Conservation (phyloP, 495 filamentous ascomycete genomes). For the Penicillium robsamsonii region DNA sequence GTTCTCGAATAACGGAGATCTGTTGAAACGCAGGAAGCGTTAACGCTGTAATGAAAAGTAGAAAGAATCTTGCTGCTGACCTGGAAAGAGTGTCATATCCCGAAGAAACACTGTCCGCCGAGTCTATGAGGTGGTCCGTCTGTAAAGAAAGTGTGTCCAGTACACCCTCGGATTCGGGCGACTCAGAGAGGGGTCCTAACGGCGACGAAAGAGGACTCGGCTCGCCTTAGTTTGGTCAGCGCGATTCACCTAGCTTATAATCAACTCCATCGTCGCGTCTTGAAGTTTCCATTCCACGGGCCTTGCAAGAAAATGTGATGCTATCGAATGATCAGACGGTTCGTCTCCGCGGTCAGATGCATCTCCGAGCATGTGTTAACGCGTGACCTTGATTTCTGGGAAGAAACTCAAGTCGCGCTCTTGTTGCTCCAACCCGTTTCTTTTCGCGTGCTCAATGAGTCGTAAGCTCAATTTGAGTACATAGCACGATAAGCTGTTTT, state of each 20-base stretch:
- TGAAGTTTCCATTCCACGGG: slow-evolving; percentile 7
- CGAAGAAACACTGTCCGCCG: slow-evolving; percentile 41
- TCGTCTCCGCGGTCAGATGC: slow-evolving; percentile 22
- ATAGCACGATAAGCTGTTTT: neutral
- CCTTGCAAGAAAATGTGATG: slow-evolving; percentile 10
- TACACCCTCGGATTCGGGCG: slow-evolving; percentile 38
- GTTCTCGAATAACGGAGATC: slow-evolving; percentile 59
- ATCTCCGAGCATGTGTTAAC: slow-evolving; percentile 12
- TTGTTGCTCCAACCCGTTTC: neutral
- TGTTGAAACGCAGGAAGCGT: slow-evolving; percentile 47
- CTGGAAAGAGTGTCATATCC: slow-evolving; percentile 47
- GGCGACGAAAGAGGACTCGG: slow-evolving; percentile 50
- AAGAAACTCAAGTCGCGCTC: neutral
- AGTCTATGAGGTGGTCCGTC: slow-evolving; percentile 39
- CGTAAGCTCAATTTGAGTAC: neutral
- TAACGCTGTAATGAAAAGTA: slow-evolving; percentile 50
- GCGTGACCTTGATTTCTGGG: neutral
- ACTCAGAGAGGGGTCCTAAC: slow-evolving; percentile 42
- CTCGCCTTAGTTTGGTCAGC: slow-evolving; percentile 38
- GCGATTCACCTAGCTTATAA: slow-evolving; percentile 10
- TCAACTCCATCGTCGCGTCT: slow-evolving; percentile 14
- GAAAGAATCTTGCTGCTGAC: slow-evolving; percentile 24
- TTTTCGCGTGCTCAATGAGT: neutral
- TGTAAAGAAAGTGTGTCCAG: slow-evolving; percentile 60
- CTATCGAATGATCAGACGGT: slow-evolving; percentile 11